Evolutionary conservation across 495 filamentous ascomycete genomes (phyloP).

Genomic region (Symbiotaphrina buchneri): DNA sequence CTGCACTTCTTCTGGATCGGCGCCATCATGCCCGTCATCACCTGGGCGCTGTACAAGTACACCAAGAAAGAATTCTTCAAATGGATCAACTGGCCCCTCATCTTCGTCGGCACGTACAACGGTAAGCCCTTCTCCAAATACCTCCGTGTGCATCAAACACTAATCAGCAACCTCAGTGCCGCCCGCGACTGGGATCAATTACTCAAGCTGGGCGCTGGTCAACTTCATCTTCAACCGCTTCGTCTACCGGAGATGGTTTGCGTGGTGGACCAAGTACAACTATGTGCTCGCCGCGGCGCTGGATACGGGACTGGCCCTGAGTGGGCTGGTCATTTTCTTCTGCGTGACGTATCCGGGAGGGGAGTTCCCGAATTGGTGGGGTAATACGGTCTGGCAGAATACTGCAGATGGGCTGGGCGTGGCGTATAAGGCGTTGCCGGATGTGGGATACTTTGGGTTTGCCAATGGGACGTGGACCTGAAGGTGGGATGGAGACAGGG

Average conservation of each 20-base stretch:
- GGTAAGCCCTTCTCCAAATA: too few species aligned
- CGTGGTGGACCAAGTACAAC: constrained; percentile 65
- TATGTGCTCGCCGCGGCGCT: constrained; percentile 53
- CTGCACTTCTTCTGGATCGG: constrained; percentile 28
- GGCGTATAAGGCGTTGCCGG: constrained; percentile 18
- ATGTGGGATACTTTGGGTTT: constrained; percentile 20
- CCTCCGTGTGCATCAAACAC: too few species aligned
- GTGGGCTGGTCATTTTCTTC: constrained; percentile 50
- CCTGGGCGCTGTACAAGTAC: constrained; percentile 21
- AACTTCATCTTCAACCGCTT: constrained; percentile 44
- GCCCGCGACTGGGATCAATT: constrained; percentile 29
- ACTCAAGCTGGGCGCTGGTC: constrained; percentile 38
- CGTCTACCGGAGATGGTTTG: constrained; percentile 33
- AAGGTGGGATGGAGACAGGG: too few species aligned
- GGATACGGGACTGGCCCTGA: constrained; percentile 41
- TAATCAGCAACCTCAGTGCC: too few species aligned
- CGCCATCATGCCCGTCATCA: constrained; percentile 18
- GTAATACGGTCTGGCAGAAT: constrained; percentile 31
- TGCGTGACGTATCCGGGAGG: constrained; percentile 28
- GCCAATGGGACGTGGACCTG: too few species aligned
- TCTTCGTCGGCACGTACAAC: constrained; percentile 21
- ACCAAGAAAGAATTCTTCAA: constrained; percentile 18
- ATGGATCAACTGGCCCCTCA: constrained; percentile 23
- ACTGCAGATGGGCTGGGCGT: constrained; percentile 20
- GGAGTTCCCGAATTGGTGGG: constrained; percentile 53